Evolutionary conservation across 2,329 filamentous ascomycete species (phyloP).

Genomic region (Lanzia echinophila): DNA sequence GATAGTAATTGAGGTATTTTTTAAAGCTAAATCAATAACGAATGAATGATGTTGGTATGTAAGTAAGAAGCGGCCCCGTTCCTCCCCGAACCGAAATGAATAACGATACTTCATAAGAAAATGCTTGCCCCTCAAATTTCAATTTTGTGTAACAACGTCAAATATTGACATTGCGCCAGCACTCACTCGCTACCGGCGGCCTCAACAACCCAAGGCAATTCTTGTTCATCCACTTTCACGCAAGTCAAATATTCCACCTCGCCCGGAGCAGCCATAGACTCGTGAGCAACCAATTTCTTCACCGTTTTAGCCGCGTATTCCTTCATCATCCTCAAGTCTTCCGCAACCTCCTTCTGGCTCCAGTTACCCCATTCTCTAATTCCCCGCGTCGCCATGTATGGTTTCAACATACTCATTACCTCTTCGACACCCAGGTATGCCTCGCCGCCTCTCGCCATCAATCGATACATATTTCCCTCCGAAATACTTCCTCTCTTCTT

Average conservation of each 20-base stretch:
- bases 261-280: conserved; percentile 17
- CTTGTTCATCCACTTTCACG: conserved; percentile 15
- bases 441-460: conserved; percentile 17
- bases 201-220: conserved; percentile 20
- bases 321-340: conserved; percentile 20
- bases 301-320: conserved; percentile 16
- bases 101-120: background rate
- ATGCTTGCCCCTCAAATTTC: background rate
- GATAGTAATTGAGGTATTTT: background rate
- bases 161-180: background rate
- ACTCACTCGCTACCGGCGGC: background rate
- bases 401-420: background rate
- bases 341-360: conserved; percentile 6
- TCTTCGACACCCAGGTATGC: conserved; percentile 15
- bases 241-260: conserved; percentile 23
- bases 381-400: background rate
- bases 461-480: conserved; percentile 16
- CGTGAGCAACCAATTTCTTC: conserved; percentile 14
- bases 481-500: background rate
- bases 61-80: background rate
- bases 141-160: too few relatives aligned
- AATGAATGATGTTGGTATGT: background rate
- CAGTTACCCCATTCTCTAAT: background rate
- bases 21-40: background rate
- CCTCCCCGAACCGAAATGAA: background rate